phyloP scores from a whole-genome alignment of 2,329 filamentous ascomycete species.

The Neonectria ditissima region DNA sequence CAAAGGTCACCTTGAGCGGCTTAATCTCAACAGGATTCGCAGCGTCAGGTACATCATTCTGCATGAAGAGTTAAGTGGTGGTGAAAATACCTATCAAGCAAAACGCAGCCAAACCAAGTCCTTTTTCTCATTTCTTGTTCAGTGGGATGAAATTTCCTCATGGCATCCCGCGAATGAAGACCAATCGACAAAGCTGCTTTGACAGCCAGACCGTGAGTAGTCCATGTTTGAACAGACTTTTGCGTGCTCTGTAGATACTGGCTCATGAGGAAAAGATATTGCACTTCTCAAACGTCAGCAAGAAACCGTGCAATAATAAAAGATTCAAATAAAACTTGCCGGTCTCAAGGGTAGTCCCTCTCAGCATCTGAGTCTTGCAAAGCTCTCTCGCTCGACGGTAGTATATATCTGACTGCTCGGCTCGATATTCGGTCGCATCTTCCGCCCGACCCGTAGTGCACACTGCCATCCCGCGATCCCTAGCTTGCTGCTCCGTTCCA shows the following conservation, averaged over 20 bases:
- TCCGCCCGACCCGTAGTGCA: conserved; percentile 48
- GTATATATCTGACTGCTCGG: conserved; percentile 57
- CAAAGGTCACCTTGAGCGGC: too few species aligned
- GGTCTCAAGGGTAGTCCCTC: conserved; percentile 58
- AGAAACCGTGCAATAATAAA: not conserved
- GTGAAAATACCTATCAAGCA: conserved; percentile 31
- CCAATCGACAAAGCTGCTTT: conserved; percentile 64
- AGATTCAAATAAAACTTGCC: conserved; percentile 8
- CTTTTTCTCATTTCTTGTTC: conserved; percentile 61
- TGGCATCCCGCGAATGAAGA: conserved; percentile 58
- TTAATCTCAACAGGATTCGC: too few species aligned
- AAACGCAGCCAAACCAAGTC: conserved; percentile 53
- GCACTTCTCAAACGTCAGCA: conserved; percentile 47
- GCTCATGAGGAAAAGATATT: conserved; percentile 61
- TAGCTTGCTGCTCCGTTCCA: conserved; percentile 54
- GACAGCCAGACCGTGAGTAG: conserved; percentile 63
- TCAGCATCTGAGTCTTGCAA: conserved; percentile 55
- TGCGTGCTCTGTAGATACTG: conserved; percentile 67
- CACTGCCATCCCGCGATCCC: conserved; percentile 57
- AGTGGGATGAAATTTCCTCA: conserved; percentile 50
- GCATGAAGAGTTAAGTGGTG: too few species aligned
- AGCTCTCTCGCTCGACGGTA: conserved; percentile 58
- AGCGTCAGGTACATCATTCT: too few species aligned
- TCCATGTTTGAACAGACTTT: conserved; percentile 65
- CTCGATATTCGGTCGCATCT: conserved; percentile 50